Conservation (phyloP, 306 rosid genomes). For the Herpetospermum pedunculosum region DNA sequence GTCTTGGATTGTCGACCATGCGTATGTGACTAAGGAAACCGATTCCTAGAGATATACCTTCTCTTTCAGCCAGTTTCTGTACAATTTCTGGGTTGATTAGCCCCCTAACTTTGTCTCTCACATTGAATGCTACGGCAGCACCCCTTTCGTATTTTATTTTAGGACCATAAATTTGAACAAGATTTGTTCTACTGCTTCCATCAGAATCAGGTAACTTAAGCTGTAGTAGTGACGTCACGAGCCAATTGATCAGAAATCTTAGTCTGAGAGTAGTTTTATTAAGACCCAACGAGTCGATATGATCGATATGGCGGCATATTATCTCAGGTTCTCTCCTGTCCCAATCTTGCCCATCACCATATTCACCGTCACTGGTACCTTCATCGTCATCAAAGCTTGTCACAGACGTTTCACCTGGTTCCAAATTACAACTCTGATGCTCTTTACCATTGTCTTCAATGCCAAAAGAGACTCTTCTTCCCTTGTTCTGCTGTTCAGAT, state of each 20-base stretch:
- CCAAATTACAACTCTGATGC: constrained; percentile 27
- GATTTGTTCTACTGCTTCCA: constrained; percentile 32
- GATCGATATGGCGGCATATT: constrained; percentile 61
- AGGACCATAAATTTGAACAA: constrained; percentile 83
- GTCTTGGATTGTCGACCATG: constrained; percentile 47
- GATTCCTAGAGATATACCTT: constrained; percentile 75
- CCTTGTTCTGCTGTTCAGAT: constrained; percentile 42
- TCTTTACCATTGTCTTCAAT: constrained; percentile 62
- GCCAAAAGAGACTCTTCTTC: constrained; percentile 75
- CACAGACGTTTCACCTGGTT: constrained; percentile 51
- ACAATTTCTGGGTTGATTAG: constrained; percentile 77
- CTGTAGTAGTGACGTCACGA: constrained; percentile 79
- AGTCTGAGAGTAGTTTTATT: constrained; percentile 76
- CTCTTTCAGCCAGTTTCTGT: constrained; percentile 86
- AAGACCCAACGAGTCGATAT: constrained; percentile 74
- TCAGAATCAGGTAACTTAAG: constrained; percentile 47
- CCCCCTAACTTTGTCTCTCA: constrained; percentile 56
- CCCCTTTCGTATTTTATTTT: constrained; percentile 93
- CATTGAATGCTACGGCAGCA: constrained; percentile 88
- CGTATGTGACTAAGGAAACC: constrained; percentile 82
- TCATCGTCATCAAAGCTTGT: constrained; percentile 72
- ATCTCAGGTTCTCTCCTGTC: constrained; percentile 69
- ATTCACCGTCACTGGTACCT: constrained; percentile 58
- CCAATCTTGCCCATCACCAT: constrained; percentile 53
- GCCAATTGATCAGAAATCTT: constrained; percentile 90